Evolutionary conservation across 225 moss, liverwort and hornwort species (phyloP).

Genomic region (Antitrichia curtipendula): DNA sequence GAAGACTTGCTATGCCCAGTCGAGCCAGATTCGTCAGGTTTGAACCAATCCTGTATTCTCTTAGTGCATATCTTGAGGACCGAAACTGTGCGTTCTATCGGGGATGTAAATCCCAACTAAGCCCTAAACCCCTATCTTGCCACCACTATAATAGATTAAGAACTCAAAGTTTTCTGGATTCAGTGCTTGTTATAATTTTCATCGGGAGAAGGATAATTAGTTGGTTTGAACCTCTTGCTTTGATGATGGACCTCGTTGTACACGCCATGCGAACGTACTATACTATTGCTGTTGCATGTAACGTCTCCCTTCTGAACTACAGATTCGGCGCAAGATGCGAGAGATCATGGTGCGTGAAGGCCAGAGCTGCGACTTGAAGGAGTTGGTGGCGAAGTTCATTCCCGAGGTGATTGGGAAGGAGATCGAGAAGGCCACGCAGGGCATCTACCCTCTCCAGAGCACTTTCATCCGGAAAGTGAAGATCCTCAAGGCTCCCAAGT

Average conservation of each 20-base stretch:
- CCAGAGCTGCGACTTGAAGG: slow-evolving; percentile 39
- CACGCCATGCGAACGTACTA: neutral
- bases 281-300: neutral
- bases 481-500: slow-evolving; percentile 54
- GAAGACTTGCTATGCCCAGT: slow-evolving; percentile 35
- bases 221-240: neutral
- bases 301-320: neutral
- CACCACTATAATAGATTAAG: neutral
- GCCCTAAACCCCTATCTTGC: neutral
- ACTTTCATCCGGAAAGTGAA: slow-evolving; percentile 44
- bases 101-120: too few relatives aligned
- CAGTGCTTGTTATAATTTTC: neutral
- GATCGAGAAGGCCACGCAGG: slow-evolving; percentile 52
- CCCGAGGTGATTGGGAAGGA: slow-evolving; percentile 53
- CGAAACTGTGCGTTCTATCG: neutral
- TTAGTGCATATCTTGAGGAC: neutral
- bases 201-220: neutral
- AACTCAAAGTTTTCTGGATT: neutral
- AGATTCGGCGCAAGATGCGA: slow-evolving; percentile 50
- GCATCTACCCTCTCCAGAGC: slow-evolving; percentile 52
- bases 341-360: slow-evolving; percentile 50
- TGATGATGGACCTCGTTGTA: neutral
- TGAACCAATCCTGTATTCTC: neutral
- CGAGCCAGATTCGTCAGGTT: slow-evolving; percentile 30
- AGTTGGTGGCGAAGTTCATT: slow-evolving; percentile 47